Evolutionary conservation across 805 yeast species (phyloP).

Genomic region (Lachancea meyersii): DNA sequence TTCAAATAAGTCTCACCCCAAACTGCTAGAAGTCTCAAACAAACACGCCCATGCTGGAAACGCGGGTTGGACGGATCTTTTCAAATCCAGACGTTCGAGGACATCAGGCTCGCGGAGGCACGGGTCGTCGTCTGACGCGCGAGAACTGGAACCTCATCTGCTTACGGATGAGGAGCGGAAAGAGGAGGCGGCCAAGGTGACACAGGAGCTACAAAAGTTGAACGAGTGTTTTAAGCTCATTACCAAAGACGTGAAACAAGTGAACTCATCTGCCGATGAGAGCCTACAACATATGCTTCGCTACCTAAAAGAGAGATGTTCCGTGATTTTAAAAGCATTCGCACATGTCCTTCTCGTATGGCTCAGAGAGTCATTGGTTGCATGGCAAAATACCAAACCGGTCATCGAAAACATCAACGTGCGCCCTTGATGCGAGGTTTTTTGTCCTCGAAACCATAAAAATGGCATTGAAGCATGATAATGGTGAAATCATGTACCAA

Average conservation of each 20-base stretch:
- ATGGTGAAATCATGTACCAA: too few species aligned
- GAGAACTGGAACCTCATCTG: slow-evolving; percentile 27
- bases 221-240: slow-evolving; percentile 37
- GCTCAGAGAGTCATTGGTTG: slow-evolving; percentile 34
- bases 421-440: slow-evolving; percentile 3
- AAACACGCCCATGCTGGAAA: neutral
- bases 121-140: slow-evolving; percentile 18
- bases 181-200: slow-evolving; percentile 33
- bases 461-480: too few species aligned
- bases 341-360: slow-evolving; percentile 33
- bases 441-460: too few species aligned
- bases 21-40: neutral
- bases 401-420: slow-evolving; percentile 12
- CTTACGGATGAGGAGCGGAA: slow-evolving; percentile 34
- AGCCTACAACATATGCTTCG: slow-evolving; percentile 28
- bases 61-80: slow-evolving; percentile 7
- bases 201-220: slow-evolving; percentile 34
- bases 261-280: slow-evolving; percentile 30
- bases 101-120: slow-evolving; percentile 9
- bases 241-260: slow-evolving; percentile 34
- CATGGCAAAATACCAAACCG: slow-evolving; percentile 37
- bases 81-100: slow-evolving; percentile 13
- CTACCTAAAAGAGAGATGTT: slow-evolving; percentile 29
- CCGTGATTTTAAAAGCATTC: slow-evolving; percentile 27
- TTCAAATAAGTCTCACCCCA: neutral